phyloP scores from a whole-genome alignment of 164 flowering plant genomes.

The Annona squamosa region DNA sequence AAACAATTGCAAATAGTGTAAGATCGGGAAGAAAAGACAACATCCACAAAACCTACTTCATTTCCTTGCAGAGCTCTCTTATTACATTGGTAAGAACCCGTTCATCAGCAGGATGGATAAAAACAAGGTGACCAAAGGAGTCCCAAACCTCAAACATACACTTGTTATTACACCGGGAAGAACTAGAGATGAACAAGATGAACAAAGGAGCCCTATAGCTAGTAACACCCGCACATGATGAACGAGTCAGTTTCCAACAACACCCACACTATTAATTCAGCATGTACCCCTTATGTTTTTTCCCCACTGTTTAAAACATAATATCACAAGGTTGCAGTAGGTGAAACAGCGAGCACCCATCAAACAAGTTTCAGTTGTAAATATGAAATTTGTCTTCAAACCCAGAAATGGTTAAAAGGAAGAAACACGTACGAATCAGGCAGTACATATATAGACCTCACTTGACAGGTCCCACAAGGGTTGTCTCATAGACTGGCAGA shows the following conservation, averaged over 20 bases:
- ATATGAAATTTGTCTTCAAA: neutral
- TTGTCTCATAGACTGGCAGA: constrained; percentile 76
- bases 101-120: too few relatives aligned
- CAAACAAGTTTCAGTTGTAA: neutral
- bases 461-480: constrained; percentile 57
- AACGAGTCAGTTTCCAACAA: too few relatives aligned
- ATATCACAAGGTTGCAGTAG: neutral
- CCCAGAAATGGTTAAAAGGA: neutral
- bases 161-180: neutral
- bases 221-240: too few relatives aligned
- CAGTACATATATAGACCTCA: constrained; percentile 8
- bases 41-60: too few relatives aligned
- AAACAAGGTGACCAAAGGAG: too few relatives aligned
- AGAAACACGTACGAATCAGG: neutral
- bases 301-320: neutral
- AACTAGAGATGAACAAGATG: neutral
- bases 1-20: too few relatives aligned
- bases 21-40: too few relatives aligned
- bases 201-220: neutral
- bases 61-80: too few relatives aligned
- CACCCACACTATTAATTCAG: neutral
- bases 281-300: neutral
- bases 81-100: too few relatives aligned
- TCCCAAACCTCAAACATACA: too few relatives aligned
- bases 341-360: neutral